Conservation (phyloP, 2,329 filamentous ascomycete species). For the Paecilomyces variotii region DNA sequence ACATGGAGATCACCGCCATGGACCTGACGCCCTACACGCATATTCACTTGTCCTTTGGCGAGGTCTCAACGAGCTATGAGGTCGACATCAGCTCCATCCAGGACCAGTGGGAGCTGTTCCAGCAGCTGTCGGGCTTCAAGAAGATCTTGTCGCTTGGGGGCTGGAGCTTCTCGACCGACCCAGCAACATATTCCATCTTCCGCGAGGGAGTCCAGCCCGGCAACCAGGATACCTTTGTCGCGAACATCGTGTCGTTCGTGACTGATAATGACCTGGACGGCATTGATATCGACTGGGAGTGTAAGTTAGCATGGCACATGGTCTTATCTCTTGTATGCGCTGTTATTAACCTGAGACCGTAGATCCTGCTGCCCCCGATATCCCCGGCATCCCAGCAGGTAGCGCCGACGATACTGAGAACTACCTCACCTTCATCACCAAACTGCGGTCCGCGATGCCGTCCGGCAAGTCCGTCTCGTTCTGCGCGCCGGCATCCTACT, state of each 20-base stretch:
- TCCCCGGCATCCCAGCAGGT: slow-evolving; percentile 27
- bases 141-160: slow-evolving; percentile 37
- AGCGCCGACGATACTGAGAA: slow-evolving; percentile 20
- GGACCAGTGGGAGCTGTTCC: slow-evolving; percentile 3
- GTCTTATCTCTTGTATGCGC: too few relatives aligned
- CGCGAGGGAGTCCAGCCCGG: slow-evolving; percentile 23
- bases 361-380: slow-evolving; percentile 28
- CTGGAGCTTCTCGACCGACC: slow-evolving; percentile 34
- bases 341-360: too few relatives aligned
- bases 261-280: slow-evolving; percentile 34
- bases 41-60: slow-evolving; percentile 30
- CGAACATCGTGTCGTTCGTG: slow-evolving; percentile 32
- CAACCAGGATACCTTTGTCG: slow-evolving; percentile 31
- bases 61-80: slow-evolving; percentile 22
- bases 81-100: slow-evolving; percentile 14
- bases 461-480: slow-evolving; percentile 15
- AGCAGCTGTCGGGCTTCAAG: slow-evolving; percentile 13
- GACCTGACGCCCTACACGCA: slow-evolving; percentile 19
- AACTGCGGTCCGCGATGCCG: slow-evolving; percentile 13
- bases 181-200: slow-evolving; percentile 30
- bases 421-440: slow-evolving; percentile 26
- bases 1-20: slow-evolving; percentile 15
- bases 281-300: slow-evolving; percentile 30
- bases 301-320: too few relatives aligned
- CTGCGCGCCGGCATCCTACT: slow-evolving; percentile 16